Conservation (phyloP, 345 rosid species). For the Salix koriyanagi region DNA sequence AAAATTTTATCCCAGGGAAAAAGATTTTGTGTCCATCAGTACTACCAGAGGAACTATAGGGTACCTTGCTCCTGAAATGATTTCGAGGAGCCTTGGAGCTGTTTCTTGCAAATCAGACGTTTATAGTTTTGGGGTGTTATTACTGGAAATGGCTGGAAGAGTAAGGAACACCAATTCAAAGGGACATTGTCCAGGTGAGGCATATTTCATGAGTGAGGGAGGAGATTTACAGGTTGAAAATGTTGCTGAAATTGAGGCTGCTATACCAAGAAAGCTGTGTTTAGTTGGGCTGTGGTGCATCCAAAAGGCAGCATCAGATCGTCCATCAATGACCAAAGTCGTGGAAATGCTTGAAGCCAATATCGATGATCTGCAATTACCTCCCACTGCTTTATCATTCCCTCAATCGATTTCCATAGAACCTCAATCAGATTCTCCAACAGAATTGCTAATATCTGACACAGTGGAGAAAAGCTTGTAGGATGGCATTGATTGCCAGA, state of each 20-base stretch:
- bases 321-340: slow-evolving; percentile 35
- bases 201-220: slow-evolving; percentile 12
- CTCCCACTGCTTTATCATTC: slow-evolving; percentile 26
- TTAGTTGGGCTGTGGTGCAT: slow-evolving; percentile 41
- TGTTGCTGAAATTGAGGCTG: slow-evolving; percentile 12
- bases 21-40: slow-evolving; percentile 15
- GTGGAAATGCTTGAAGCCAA: slow-evolving; percentile 33
- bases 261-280: slow-evolving; percentile 26
- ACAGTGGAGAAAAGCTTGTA: slow-evolving; percentile 12
- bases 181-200: neutral
- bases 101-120: slow-evolving; percentile 30
- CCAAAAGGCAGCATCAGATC: slow-evolving; percentile 26
- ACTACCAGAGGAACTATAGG: slow-evolving; percentile 18
- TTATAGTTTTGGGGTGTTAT: slow-evolving; percentile 26
- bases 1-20: slow-evolving; percentile 19
- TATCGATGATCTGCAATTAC: slow-evolving; percentile 24
- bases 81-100: slow-evolving; percentile 13
- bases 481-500: neutral
- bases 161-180: neutral
- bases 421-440: slow-evolving; percentile 16
- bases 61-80: slow-evolving; percentile 26
- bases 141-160: slow-evolving; percentile 25
- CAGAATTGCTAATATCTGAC: slow-evolving; percentile 19
- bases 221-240: slow-evolving; percentile 23
- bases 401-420: neutral